A percentile compares a stretch with the other conserved stretches of the same genome.
These are phyloP conservation scores for Cadophora luteo-olivacea DNA, from an alignment of 2,329 filamentous ascomycete species.

Conservation along the genomic window DNA sequence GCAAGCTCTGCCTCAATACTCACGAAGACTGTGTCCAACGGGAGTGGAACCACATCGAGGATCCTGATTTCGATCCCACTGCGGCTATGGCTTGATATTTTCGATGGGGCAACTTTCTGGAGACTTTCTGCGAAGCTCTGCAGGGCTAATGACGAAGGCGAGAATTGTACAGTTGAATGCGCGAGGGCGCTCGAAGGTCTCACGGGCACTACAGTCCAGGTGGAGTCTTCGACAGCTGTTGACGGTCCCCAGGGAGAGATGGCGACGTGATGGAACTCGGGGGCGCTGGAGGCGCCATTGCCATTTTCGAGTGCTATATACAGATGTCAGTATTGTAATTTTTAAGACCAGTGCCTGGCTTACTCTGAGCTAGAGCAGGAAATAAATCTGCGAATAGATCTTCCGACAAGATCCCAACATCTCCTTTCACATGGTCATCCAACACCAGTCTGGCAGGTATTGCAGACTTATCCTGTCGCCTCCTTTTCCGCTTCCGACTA, in stretches of 20 bases:
- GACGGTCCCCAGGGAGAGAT: slow-evolving; percentile 76
- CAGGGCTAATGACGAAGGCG: slow-evolving; percentile 72
- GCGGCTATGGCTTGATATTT: slow-evolving; percentile 73
- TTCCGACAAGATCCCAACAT: slow-evolving; percentile 84
- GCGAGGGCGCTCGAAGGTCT: slow-evolving; percentile 67
- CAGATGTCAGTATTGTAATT: slow-evolving; percentile 19
- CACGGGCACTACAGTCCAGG: slow-evolving; percentile 88
- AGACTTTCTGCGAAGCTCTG: slow-evolving; percentile 80
- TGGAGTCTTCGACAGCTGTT: slow-evolving; percentile 61
- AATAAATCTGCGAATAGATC: slow-evolving; percentile 86
- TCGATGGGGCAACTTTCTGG: slow-evolving; percentile 77
- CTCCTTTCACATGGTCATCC: slow-evolving; percentile 84
- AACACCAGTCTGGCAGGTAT: slow-evolving; percentile 82
- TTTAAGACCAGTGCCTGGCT: background rate
- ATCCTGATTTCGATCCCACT: slow-evolving; percentile 84
- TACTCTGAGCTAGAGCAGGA: slow-evolving; percentile 62
- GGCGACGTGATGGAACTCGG: slow-evolving; percentile 67
- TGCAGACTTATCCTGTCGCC: slow-evolving; percentile 73
- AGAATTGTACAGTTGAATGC: slow-evolving; percentile 81
- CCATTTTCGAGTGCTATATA: slow-evolving; percentile 36
- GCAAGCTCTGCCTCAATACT: slow-evolving; percentile 83
- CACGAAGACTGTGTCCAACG: slow-evolving; percentile 86
- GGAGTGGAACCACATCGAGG: slow-evolving; percentile 79
- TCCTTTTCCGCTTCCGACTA: slow-evolving; percentile 53
- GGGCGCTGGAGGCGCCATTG: slow-evolving; percentile 38